A percentile compares a stretch with the other conserved stretches of the same genome.
phyloP scores from a whole-genome alignment of 73 alveolate genomes.

The Paramecium pentaurelia region DNA sequence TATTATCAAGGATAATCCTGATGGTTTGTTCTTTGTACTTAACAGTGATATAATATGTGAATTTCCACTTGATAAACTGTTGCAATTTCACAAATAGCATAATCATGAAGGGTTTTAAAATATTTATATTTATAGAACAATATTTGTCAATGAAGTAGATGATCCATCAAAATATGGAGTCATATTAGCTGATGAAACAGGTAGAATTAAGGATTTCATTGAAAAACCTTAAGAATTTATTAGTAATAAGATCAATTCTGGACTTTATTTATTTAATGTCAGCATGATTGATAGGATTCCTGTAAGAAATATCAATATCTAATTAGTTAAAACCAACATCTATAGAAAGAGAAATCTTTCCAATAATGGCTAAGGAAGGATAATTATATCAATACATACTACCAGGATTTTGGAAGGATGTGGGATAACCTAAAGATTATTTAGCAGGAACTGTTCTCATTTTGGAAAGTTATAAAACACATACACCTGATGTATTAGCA shows the following conservation, averaged over 20 bases:
- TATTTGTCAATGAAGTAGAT: conserved; percentile 82
- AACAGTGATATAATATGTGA: conserved; percentile 96
- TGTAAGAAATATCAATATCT: background rate
- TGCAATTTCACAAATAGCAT: conserved; percentile 89
- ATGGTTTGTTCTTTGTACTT: conserved; percentile 87
- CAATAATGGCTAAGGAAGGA: conserved; percentile 94
- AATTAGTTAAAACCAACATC: conserved; percentile 87
- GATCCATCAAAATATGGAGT: conserved; percentile 98
- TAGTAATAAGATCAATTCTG: conserved; percentile 96
- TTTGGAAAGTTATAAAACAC: conserved; percentile 2
- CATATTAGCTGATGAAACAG: conserved; percentile 81
- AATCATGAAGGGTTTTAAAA: conserved; percentile 86
- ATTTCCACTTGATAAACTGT: conserved; percentile 91
- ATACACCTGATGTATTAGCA: background rate
- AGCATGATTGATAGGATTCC: conserved; percentile 87
- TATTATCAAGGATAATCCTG: conserved; percentile 77
- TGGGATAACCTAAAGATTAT: conserved; percentile 97
- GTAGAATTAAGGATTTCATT: conserved; percentile 85
- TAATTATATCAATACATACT: conserved; percentile 81
- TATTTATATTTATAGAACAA: conserved; percentile 31
- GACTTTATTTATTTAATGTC: conserved; percentile 87
- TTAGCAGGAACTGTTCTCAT: conserved; percentile 77
- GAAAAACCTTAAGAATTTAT: conserved; percentile 94
- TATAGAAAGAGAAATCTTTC: conserved; percentile 95
- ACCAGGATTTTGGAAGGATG: conserved; percentile 98